phyloP scores from a whole-genome alignment of 306 rosid genomes.

The Alnus glutinosa region DNA sequence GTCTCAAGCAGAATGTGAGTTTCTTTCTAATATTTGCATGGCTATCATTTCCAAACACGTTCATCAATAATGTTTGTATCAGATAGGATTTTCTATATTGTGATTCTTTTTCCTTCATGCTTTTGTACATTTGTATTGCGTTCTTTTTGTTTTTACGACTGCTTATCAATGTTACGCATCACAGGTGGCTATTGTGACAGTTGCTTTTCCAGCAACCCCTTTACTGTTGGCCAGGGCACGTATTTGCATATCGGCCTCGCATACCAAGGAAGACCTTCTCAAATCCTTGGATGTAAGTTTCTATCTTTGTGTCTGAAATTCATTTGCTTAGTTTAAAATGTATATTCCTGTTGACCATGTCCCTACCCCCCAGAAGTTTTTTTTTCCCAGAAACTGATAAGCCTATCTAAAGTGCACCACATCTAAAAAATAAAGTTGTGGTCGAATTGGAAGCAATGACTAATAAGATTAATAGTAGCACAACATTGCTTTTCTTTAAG shows the following conservation, averaged over 20 bases:
- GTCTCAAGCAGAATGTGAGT: constrained; percentile 84
- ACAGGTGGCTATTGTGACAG: constrained; percentile 90
- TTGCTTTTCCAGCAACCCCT: constrained; percentile 95
- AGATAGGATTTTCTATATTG: neutral
- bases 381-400: neutral
- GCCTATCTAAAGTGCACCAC: neutral
- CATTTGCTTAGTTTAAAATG: neutral
- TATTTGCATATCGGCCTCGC: constrained; percentile 91
- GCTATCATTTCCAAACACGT: neutral
- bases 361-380: neutral
- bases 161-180: neutral
- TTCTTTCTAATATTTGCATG: neutral
- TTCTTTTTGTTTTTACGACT: neutral
- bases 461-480: no score
- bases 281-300: constrained; percentile 73
- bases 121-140: neutral
- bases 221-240: constrained; percentile 86
- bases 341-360: neutral
- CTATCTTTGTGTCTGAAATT: neutral
- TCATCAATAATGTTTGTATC: neutral
- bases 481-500: neutral
- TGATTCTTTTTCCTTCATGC: neutral
- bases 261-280: constrained; percentile 79
- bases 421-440: no score
- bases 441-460: no score